Evolutionary conservation across 2,329 filamentous ascomycete species (phyloP).

Genomic region (Lecanicillium sp.): DNA sequence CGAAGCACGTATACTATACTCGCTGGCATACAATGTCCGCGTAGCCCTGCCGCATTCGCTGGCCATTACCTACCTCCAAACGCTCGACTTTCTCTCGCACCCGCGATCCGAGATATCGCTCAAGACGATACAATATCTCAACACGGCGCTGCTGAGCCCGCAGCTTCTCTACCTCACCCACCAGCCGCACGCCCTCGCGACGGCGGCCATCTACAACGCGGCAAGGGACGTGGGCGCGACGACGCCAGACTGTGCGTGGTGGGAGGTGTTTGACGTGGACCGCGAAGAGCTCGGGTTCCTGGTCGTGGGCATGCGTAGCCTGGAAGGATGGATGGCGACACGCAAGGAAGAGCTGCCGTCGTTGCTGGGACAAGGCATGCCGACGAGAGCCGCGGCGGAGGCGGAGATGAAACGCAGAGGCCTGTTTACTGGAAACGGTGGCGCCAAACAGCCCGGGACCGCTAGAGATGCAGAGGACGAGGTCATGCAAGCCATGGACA

Average conservation of each 20-base stretch:
- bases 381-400: conserved; percentile 51
- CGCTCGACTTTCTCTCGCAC: conserved; percentile 59
- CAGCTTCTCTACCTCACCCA: conserved; percentile 89
- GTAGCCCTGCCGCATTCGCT: conserved; percentile 80
- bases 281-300: conserved; percentile 90
- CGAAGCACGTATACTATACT: conserved; percentile 69
- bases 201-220: conserved; percentile 85
- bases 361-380: conserved; percentile 37
- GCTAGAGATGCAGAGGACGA: conserved; percentile 4
- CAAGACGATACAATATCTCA: conserved; percentile 70
- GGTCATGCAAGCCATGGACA: conserved; percentile 16
- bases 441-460: background rate
- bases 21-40: conserved; percentile 74
- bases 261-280: conserved; percentile 96
- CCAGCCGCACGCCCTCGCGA: conserved; percentile 78
- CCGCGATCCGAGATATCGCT: conserved; percentile 47
- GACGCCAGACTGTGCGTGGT: conserved; percentile 83
- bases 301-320: conserved; percentile 75
- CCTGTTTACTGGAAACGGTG: background rate
- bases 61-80: conserved; percentile 86
- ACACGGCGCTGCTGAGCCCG: conserved; percentile 75
- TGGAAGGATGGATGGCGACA: conserved; percentile 59
- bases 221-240: conserved; percentile 69
- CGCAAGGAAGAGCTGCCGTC: conserved; percentile 51
- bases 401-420: conserved; percentile 38